phyloP scores from a whole-genome alignment of 2,329 filamentous ascomycete species.

The Fusarium gaditjirri region DNA sequence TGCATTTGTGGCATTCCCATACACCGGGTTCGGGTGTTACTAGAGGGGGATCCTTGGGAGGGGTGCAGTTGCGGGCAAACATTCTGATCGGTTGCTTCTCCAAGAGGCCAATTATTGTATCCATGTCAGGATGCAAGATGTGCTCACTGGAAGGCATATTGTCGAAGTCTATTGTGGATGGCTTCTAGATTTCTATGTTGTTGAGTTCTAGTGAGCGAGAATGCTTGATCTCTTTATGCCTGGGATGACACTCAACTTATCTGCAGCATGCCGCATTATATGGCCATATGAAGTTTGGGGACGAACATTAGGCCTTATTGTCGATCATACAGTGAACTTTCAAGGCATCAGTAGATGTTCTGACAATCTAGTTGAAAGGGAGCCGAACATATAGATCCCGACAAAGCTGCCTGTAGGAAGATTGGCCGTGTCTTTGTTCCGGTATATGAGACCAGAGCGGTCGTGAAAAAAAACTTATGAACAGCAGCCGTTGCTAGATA shows the following conservation, averaged over 20 bases:
- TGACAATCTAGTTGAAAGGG: background rate
- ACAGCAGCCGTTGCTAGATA: background rate
- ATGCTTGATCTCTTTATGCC: background rate
- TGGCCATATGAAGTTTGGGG: background rate
- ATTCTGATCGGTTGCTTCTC: background rate
- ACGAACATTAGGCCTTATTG: background rate
- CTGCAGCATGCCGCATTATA: background rate
- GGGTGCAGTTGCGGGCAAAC: background rate
- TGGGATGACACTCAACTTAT: background rate
- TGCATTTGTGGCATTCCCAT: constrained; percentile 51
- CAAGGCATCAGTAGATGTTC: background rate
- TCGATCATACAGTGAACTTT: background rate
- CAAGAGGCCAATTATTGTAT: background rate
- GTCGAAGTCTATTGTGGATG: background rate
- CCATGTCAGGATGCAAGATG: background rate
- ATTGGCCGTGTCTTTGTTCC: constrained; percentile 4
- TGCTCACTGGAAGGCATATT: background rate
- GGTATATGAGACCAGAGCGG: background rate
- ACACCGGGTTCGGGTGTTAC: constrained; percentile 38
- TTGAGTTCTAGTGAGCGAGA: background rate
- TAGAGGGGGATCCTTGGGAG: background rate
- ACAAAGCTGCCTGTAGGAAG: constrained; percentile 2
- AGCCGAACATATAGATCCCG: background rate
- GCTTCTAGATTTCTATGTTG: background rate
- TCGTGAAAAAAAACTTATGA: background rate